phyloP scores from a whole-genome alignment of 768 basidiomycete genomes.

The Panellus pusillus region DNA sequence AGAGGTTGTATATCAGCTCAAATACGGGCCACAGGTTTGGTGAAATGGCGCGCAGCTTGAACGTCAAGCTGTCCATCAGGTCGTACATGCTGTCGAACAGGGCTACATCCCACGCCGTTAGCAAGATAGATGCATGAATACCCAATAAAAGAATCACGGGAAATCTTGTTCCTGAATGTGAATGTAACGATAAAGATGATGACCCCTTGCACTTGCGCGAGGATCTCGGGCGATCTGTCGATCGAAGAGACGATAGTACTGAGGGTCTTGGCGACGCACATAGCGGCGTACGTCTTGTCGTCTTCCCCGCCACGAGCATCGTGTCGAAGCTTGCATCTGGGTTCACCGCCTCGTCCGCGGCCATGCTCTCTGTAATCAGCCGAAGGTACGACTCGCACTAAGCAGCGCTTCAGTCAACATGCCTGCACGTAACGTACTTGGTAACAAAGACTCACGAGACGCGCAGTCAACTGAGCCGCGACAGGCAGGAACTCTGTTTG shows the following conservation, averaged over 20 bases:
- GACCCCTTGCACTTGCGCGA: conserved; percentile 78
- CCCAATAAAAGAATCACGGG: conserved; percentile 50
- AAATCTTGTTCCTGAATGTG: conserved; percentile 73
- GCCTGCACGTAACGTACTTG: too few relatives aligned
- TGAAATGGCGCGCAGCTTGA: conserved; percentile 73
- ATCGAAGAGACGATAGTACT: conserved; percentile 74
- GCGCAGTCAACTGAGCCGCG: conserved; percentile 73
- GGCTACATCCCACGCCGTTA: conserved; percentile 43
- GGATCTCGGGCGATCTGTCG: conserved; percentile 70
- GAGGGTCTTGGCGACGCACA: conserved; percentile 87
- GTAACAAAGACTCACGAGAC: conserved; percentile 53
- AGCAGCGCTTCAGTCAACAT: not conserved
- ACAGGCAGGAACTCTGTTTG: conserved; percentile 83
- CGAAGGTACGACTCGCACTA: conserved; percentile 85
- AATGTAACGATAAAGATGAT: conserved; percentile 75
- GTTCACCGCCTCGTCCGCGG: conserved; percentile 50
- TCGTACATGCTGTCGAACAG: conserved; percentile 88
- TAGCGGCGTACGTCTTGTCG: conserved; percentile 85
- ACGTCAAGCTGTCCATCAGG: conserved; percentile 80
- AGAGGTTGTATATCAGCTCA: conserved; percentile 76
- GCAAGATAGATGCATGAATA: not conserved
- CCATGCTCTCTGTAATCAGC: conserved; percentile 66
- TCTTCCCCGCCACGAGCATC: conserved; percentile 59
- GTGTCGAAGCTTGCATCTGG: conserved; percentile 57
- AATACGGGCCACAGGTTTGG: conserved; percentile 87